phyloP scores from a whole-genome alignment of 1,284 basidiomycete genomes.

The Pseudozyma pruni region DNA sequence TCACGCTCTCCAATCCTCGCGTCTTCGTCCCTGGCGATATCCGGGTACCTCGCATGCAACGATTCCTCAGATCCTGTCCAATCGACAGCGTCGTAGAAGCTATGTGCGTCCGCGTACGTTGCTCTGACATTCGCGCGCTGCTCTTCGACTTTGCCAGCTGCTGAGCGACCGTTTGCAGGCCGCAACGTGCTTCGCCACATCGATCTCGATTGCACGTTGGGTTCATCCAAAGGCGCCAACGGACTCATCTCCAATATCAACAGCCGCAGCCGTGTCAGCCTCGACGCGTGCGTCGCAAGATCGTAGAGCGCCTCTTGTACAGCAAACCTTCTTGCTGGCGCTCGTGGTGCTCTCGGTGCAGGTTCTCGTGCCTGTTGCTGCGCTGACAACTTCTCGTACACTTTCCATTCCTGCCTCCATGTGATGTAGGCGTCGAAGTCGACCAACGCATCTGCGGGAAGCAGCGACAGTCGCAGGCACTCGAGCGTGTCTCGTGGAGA shows the following conservation, averaged over 20 bases:
- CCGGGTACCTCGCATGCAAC: no score
- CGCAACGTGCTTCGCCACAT: no score
- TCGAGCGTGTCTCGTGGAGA: constrained; percentile 23
- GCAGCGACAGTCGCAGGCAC: constrained; percentile 32
- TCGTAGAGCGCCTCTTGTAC: constrained; percentile 43
- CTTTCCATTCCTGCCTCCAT: constrained; percentile 37
- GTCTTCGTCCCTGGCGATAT: no score
- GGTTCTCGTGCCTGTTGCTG: constrained; percentile 23
- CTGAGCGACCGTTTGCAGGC: background rate
- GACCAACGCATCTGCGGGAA: constrained; percentile 37
- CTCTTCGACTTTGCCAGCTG: no score
- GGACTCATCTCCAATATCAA: constrained; percentile 36
- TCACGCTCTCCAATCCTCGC: constrained; percentile 29
- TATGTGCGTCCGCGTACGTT: constrained; percentile 7
- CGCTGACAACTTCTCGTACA: constrained; percentile 24
- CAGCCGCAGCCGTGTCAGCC: constrained; percentile 21
- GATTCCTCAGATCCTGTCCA: no score
- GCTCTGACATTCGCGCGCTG: constrained; percentile 11
- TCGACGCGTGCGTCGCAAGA: constrained; percentile 19
- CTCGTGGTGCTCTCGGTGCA: constrained; percentile 33
- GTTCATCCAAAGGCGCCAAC: constrained; percentile 16
- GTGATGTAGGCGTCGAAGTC: constrained; percentile 31
- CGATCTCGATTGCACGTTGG: no score
- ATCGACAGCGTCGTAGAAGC: constrained; percentile 2
- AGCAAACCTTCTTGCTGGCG: constrained; percentile 34